A percentile compares a stretch with the other conserved stretches of the same genome.
phyloP scores from a whole-genome alignment of 345 rosid species.

The Schrenkiella parvula region DNA sequence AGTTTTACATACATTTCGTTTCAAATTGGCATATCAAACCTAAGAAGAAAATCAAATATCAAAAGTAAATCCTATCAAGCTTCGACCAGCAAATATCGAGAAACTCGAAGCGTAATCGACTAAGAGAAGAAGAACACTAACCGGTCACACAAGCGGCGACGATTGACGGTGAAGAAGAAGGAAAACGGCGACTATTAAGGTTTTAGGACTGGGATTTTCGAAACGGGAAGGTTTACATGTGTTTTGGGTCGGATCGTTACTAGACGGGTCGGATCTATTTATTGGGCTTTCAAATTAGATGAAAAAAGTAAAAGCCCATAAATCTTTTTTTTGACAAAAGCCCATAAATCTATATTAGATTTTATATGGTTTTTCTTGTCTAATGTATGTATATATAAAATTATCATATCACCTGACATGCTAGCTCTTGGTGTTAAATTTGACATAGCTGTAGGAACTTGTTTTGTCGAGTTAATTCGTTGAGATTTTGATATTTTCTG shows the following conservation, averaged over 20 bases:
- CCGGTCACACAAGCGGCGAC: constrained; percentile 17
- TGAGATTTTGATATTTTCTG: too few species aligned
- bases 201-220: not conserved
- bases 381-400: too few species aligned
- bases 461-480: too few species aligned
- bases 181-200: not conserved
- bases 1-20: not conserved
- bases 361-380: not conserved
- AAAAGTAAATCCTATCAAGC: not conserved
- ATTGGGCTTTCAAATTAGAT: not conserved
- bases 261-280: constrained; percentile 12
- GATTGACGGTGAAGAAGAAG: constrained; percentile 3
- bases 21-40: not conserved
- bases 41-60: not conserved
- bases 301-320: not conserved
- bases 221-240: constrained; percentile 8
- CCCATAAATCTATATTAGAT: not conserved
- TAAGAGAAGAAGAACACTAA: not conserved
- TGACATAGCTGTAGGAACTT: too few species aligned
- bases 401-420: too few species aligned
- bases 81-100: not conserved
- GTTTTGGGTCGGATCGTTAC: not conserved
- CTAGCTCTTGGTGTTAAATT: too few species aligned
- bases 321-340: not conserved
- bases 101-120: not conserved